A percentile compares a stretch with the other conserved stretches of the same genome.
These are phyloP conservation scores for Entomortierella chlamydospora DNA, from an alignment of 192 early-diverging fungal genomes.

Conservation along the genomic window DNA sequence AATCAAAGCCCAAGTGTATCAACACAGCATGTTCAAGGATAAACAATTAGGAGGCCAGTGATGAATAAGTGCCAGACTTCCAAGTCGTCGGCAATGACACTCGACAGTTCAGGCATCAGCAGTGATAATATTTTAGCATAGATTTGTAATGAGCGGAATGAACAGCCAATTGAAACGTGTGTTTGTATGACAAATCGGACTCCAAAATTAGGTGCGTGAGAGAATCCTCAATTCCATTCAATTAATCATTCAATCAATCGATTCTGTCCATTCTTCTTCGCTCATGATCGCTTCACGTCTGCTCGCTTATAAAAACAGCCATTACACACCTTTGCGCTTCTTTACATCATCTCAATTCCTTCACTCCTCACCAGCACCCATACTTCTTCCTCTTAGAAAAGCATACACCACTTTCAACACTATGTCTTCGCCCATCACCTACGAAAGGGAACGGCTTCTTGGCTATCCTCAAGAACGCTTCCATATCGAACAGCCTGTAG, in stretches of 20 bases:
- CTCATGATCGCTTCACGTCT: not conserved
- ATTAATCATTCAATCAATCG: not conserved
- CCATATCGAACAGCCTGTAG: conserved; percentile 14
- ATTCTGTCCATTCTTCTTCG: not conserved
- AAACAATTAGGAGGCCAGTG: conserved; percentile 8
- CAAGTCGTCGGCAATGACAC: conserved; percentile 11
- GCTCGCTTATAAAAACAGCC: not conserved
- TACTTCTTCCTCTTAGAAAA: not conserved
- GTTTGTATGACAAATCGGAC: not conserved
- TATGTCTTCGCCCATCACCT: not conserved
- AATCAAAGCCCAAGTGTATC: not conserved
- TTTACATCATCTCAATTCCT: not conserved
- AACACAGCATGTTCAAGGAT: not conserved
- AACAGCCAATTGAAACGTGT: too few relatives aligned
- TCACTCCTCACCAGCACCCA: not conserved
- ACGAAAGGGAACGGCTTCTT: not conserved
- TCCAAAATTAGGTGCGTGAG: not conserved
- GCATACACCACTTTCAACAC: not conserved
- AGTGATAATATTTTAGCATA: too few relatives aligned
- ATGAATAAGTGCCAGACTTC: conserved; percentile 20
- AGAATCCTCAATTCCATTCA: not conserved
- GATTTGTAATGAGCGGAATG: too few relatives aligned
- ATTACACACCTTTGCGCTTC: not conserved
- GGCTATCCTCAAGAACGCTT: conserved; percentile 29
- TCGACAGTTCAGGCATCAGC: not conserved